These are phyloP conservation scores for Trichoderma sp. DNA, from an alignment of 2,329 filamentous ascomycete species.

Conservation along the genomic window DNA sequence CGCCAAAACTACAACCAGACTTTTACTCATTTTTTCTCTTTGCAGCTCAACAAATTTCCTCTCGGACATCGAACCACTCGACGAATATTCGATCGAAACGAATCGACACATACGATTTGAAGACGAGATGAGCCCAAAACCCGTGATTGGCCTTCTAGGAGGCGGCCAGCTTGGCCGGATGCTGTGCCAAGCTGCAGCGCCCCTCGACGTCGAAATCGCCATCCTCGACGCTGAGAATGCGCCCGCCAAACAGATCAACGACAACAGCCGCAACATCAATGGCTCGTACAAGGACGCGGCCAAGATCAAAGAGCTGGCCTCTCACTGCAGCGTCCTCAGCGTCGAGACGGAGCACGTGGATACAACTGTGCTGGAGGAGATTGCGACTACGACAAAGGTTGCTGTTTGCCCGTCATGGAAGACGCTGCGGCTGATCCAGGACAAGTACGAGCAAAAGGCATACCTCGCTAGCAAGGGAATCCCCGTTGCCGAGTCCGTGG, in stretches of 20 bases:
- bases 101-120: not conserved
- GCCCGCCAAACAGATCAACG: slow-evolving; percentile 85
- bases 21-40: not conserved
- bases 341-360: slow-evolving; percentile 96
- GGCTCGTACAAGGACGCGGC: slow-evolving; percentile 86
- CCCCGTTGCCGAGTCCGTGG: slow-evolving; percentile 71
- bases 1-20: not conserved
- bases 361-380: slow-evolving; percentile 84
- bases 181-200: slow-evolving; percentile 82
- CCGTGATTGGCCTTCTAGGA: slow-evolving; percentile 58
- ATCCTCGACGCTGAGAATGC: slow-evolving; percentile 77
- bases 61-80: not conserved
- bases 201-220: slow-evolving; percentile 75
- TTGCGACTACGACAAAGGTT: slow-evolving; percentile 63
- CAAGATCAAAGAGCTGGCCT: slow-evolving; percentile 79
- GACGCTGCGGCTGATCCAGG: slow-evolving; percentile 86
- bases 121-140: slow-evolving; percentile 28
- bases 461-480: slow-evolving; percentile 71
- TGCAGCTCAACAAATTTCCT: not conserved
- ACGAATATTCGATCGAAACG: not conserved
- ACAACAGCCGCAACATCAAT: slow-evolving; percentile 72
- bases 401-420: slow-evolving; percentile 80
- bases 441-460: slow-evolving; percentile 90
- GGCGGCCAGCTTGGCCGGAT: slow-evolving; percentile 86
- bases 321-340: slow-evolving; percentile 77